These are phyloP conservation scores for Rosa lucieae DNA, from an alignment of 306 rosid genomes.

Conservation along the genomic window DNA sequence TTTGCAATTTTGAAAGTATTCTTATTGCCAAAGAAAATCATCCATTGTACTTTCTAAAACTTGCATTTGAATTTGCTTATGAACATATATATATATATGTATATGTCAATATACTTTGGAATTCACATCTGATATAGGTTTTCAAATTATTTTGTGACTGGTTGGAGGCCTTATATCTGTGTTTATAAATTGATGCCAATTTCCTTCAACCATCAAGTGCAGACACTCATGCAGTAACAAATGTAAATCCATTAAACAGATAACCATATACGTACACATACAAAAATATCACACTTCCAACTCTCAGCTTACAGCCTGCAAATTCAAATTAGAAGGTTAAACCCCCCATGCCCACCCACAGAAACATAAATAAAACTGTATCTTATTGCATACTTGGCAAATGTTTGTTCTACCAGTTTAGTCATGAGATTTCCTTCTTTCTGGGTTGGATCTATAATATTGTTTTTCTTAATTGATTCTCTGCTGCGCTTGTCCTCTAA, in stretches of 20 bases:
- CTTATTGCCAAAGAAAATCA: not conserved
- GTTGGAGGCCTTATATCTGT: not conserved
- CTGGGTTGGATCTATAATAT: conserved; percentile 7
- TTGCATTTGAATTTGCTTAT: not conserved
- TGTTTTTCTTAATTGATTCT: not conserved
- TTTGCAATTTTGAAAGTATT: not conserved
- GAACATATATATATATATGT: not conserved
- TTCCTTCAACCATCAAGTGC: not conserved
- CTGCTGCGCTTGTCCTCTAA: conserved; percentile 12
- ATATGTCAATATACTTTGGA: too few species aligned
- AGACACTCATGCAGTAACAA: not conserved
- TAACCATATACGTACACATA: not conserved
- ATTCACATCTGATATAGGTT: not conserved
- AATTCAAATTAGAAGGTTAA: not conserved
- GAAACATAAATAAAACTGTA: not conserved
- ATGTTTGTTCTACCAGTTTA: not conserved
- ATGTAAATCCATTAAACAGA: not conserved
- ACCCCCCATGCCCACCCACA: not conserved
- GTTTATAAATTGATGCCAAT: not conserved
- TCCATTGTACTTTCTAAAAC: not conserved
- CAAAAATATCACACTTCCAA: not conserved
- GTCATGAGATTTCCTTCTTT: conserved; percentile 1
- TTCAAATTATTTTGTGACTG: not conserved
- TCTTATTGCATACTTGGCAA: not conserved
- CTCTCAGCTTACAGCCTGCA: not conserved